These are phyloP conservation scores for Hura crepitans DNA, from an alignment of 441 rosid species.

Conservation along the genomic window DNA sequence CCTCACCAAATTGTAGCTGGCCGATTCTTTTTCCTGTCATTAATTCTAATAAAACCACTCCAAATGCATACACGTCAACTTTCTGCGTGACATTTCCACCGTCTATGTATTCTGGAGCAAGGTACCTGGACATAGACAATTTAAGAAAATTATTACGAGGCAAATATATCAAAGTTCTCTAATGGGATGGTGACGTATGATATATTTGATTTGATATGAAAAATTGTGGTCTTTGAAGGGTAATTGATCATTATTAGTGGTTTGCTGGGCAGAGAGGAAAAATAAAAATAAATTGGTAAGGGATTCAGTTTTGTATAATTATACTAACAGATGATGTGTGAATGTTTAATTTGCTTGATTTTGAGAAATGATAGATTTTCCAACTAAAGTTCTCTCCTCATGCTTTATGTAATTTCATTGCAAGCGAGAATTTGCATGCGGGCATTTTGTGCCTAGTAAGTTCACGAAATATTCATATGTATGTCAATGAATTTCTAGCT, in stretches of 20 bases:
- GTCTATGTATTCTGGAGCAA: constrained; percentile 56
- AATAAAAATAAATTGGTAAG: background rate
- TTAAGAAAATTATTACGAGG: background rate
- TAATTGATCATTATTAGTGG: background rate
- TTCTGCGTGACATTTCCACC: constrained; percentile 46
- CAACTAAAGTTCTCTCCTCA: background rate
- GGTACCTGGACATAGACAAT: constrained; percentile 40
- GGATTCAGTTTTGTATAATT: background rate
- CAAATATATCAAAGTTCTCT: background rate
- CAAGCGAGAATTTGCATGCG: background rate
- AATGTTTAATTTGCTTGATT: constrained; percentile 1
- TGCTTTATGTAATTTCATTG: background rate
- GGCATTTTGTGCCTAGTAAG: background rate
- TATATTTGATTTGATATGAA: background rate
- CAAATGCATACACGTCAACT: constrained; percentile 67
- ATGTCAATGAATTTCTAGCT: background rate
- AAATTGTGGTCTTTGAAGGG: background rate
- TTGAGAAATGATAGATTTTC: background rate
- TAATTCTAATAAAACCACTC: constrained; percentile 59
- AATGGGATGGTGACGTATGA: constrained; percentile 1
- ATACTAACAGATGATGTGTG: background rate
- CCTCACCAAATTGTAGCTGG: constrained; percentile 36
- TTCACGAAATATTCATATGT: background rate
- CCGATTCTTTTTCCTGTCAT: constrained; percentile 48
- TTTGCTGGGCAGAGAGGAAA: background rate